phyloP scores from a whole-genome alignment of 192 early-diverging fungal species.

The Oehlia diaphana region DNA sequence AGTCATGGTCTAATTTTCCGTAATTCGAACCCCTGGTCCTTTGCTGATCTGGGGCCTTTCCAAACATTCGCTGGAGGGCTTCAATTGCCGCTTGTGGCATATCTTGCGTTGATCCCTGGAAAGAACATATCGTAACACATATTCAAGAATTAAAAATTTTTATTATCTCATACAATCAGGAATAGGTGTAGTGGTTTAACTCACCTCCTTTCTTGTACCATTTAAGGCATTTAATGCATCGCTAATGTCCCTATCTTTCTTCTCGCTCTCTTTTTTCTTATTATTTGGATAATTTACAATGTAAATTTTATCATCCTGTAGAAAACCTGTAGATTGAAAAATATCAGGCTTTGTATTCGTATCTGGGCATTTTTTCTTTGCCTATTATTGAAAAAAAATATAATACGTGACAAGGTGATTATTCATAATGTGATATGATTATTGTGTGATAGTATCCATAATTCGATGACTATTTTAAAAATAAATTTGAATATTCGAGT shows the following conservation, averaged over 20 bases:
- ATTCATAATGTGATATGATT: background rate
- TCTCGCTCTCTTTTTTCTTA: background rate
- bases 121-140: background rate
- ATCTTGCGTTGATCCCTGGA: background rate
- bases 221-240: conserved; percentile 12
- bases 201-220: conserved; percentile 14
- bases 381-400: background rate
- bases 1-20: conserved; percentile 2
- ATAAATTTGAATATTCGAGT: too few relatives aligned
- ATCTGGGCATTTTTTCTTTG: background rate
- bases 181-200: background rate
- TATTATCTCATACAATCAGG: too few relatives aligned
- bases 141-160: too few relatives aligned
- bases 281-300: conserved; percentile 11
- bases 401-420: background rate
- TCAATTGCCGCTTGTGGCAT: conserved; percentile 12
- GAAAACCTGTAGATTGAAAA: conserved; percentile 1
- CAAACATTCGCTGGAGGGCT: background rate
- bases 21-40: conserved; percentile 16
- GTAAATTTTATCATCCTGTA: background rate
- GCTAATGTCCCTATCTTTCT: background rate
- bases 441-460: too few relatives aligned
- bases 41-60: conserved; percentile 7
- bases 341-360: conserved; percentile 20
- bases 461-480: too few relatives aligned